Evolutionary conservation across 148 eudicot species (phyloP).

Genomic region (Fagopyrum esculentum): DNA sequence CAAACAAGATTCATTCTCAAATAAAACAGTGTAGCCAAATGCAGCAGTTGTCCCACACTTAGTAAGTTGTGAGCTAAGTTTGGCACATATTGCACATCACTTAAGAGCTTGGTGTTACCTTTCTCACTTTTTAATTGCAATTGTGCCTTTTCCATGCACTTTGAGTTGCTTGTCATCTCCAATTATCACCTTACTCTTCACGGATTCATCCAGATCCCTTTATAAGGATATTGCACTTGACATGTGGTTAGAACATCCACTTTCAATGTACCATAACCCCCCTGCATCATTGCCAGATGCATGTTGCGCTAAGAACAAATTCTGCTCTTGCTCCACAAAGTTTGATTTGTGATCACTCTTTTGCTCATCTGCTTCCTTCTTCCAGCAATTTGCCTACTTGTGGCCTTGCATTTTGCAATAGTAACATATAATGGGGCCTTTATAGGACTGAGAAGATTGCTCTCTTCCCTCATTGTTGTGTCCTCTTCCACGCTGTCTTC

Average conservation of each 20-base stretch:
- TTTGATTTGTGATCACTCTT: not conserved
- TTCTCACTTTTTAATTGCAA: not conserved
- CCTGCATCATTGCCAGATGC: not conserved
- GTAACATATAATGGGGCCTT: not conserved
- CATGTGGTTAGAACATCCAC: not conserved
- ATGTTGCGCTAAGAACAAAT: not conserved
- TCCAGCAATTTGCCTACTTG: not conserved
- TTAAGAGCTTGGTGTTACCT: not conserved
- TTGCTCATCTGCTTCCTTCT: not conserved
- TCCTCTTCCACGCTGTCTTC: too few species aligned
- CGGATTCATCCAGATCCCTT: not conserved
- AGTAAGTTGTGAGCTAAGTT: not conserved
- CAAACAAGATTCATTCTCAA: not conserved
- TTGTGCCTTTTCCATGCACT: not conserved
- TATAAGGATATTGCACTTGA: not conserved
- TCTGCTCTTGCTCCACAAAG: not conserved
- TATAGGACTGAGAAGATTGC: too few species aligned
- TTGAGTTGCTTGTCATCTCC: not conserved
- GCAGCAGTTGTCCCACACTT: not conserved
- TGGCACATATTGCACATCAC: not conserved
- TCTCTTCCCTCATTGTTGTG: too few species aligned
- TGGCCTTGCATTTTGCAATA: not conserved
- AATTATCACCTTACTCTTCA: not conserved
- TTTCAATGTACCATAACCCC: not conserved
- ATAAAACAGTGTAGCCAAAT: not conserved